Evolutionary conservation across 2,329 filamentous ascomycete genomes (phyloP).

Genomic region (Calonectria pauciramosa): DNA sequence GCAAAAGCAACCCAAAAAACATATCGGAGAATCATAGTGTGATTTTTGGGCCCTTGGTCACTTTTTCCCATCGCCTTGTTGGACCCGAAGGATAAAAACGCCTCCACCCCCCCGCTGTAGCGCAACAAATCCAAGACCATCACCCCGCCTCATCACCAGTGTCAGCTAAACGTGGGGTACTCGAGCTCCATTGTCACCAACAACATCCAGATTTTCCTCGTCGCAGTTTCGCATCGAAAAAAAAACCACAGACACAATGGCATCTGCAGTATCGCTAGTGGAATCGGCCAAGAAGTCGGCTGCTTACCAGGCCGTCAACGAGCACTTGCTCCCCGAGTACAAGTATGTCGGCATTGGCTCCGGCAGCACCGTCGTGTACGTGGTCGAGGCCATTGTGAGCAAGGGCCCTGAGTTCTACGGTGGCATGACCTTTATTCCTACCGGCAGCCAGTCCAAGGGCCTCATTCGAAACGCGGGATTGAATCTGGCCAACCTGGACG

Average conservation of each 20-base stretch:
- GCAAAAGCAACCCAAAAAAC: neutral
- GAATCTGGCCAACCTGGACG: slow-evolving; percentile 82
- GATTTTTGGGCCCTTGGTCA: neutral
- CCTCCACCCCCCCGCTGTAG: slow-evolving; percentile 6
- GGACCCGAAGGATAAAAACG: neutral
- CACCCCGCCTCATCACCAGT: slow-evolving; percentile 24
- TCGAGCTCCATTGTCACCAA: slow-evolving; percentile 10
- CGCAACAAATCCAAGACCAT: neutral
- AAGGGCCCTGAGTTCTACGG: slow-evolving; percentile 67
- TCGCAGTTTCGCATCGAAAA: neutral
- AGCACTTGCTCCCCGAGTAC: slow-evolving; percentile 76
- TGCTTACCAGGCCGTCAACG: slow-evolving; percentile 79
- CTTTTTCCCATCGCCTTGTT: neutral
- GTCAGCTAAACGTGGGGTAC: slow-evolving; percentile 18
- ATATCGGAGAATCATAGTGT: neutral
- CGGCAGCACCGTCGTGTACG: slow-evolving; percentile 86
- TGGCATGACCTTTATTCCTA: slow-evolving; percentile 88
- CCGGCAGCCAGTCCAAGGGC: slow-evolving; percentile 90
- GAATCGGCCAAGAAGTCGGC: slow-evolving; percentile 83
- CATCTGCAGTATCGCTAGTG: slow-evolving; percentile 60
- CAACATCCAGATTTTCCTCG: neutral
- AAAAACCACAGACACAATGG: slow-evolving; percentile 53
- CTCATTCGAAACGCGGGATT: slow-evolving; percentile 86
- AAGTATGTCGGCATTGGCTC: slow-evolving; percentile 84
- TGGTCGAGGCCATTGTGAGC: slow-evolving; percentile 83